phyloP scores from a whole-genome alignment of 1,139 yeast species.

The Pichia sp. region DNA sequence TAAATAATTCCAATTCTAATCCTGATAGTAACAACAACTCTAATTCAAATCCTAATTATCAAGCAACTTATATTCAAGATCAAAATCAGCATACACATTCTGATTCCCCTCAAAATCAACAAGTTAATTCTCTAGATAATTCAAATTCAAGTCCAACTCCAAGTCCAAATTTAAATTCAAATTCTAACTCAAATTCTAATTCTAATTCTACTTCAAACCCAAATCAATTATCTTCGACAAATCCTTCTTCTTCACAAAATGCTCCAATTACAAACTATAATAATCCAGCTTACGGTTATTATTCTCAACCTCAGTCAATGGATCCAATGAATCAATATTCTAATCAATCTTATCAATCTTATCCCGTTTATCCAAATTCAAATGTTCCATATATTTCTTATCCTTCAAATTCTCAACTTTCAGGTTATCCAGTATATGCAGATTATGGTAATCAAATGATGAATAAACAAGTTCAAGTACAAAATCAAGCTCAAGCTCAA shows the following conservation, averaged over 20 bases:
- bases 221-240: too few relatives aligned
- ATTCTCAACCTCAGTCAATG: background rate
- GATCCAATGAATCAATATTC: background rate
- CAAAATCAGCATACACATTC: background rate
- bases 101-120: background rate
- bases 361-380: background rate
- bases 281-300: background rate
- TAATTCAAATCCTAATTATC: background rate
- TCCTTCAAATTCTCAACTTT: background rate
- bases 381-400: background rate
- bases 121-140: background rate
- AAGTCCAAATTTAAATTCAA: too few relatives aligned
- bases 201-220: too few relatives aligned
- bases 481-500: background rate
- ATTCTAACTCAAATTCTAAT: too few relatives aligned
- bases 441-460: background rate
- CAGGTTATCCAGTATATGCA: conserved; percentile 1
- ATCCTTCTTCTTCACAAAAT: background rate
- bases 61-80: background rate
- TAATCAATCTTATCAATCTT: background rate
- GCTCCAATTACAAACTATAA: background rate
- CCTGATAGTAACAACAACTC: background rate
- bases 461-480: background rate
- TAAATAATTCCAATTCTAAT: background rate
- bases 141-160: background rate